Evolutionary conservation across 2,329 filamentous ascomycete genomes (phyloP), one percentile per base, ranked within the genome.

Genomic region (Clarireedia sp.): DNA sequence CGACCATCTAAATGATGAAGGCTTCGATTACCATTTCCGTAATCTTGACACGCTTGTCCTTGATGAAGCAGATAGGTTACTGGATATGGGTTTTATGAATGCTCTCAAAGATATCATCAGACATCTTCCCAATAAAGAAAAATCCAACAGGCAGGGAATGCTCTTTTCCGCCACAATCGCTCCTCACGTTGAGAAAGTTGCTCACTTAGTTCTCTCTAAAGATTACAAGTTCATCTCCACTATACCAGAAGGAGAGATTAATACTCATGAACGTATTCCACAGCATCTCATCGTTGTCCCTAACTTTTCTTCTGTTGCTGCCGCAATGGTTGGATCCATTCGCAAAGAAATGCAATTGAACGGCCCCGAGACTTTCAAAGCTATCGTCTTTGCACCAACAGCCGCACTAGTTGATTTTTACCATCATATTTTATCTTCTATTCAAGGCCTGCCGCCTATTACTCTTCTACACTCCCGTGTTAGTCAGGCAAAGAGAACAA

Each of bases 11-110:
- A 73, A 87, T 48, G 82, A 87, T 63, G 75, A 81, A 60, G 74
- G 51, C 8, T 53, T 69, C 12, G 49, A 44, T n/a, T 26, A 63
- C 37, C 41, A 55, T 19, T 68, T 68, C 57, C 51, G 60, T 17
- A 85, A 89, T 70, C 86, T 97, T 76, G 87, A 90, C 70, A 95
- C 94, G 63, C 79, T 99, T 46, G 90, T 97, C 61, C 85, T 99
- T 47, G 94, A 99, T 65, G 94, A 99, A 78, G 94, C 94, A 66
- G 94, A 99, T 73, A 89, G 94, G 65, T 96, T 99, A 89, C 81
- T 99, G 69, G 94, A 99, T 75, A 94, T 95, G 77, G 94, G 88
- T 2, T 92, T 92, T 66, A 76, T 85, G 55, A 75, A 76, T 37
- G 85, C 84, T 55, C 78, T 92, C 50, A 71, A 76, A 49, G 70